Evolutionary conservation across 2,329 filamentous ascomycete species (phyloP), one percentile per base, ranked within the genome.

Genomic region (Eutypa lata): DNA sequence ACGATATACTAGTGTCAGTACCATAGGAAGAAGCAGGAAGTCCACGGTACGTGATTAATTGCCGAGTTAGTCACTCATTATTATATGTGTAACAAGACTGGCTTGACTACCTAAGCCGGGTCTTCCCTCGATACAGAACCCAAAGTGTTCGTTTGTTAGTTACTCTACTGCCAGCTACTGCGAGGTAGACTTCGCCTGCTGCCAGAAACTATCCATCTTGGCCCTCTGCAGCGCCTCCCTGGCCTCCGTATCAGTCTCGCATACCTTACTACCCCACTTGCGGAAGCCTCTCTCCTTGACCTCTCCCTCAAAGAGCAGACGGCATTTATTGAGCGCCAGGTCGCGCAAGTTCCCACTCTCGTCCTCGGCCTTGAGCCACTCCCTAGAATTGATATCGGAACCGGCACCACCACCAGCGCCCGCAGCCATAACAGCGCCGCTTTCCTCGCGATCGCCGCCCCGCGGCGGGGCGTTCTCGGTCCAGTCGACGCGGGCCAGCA

Each of bases 161-260:
- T 5, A 38, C 35, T 7, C 7, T 5, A 16, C 35, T 5, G 4
- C 68, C 63, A 16, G 69, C 18, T 46, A 43, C 48, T 61, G 66
- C 22, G 50, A 52, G 11, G 59, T 61, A 38, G 64, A 90, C 77
- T 95, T 96, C 0, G 92, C 93, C 61, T 94, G 73, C 10, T 88
- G 88, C 94, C 94, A 99, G 66, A 99, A 93, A 64, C 88, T 96
- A 63, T 97, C 93, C 81, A 97, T 89, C 77, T 96, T 97, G 6
- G 86, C 84, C 61, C 91, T 82, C 13, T 84, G 75, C 57, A 99
- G 72, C 21, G 87, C 80, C 61, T 96, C 91, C 67, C 90, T 88
- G 5, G 93, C 94, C 67, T 95, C 89, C 11, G 86, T 82, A 68
- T 99, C 94, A 2, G 90, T 93, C 73, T 97, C 94, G 70, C 91